A percentile compares a stretch with the other conserved stretches of the same genome.
Evolutionary conservation across 176 grass and related monocot genomes (phyloP).

Genomic region (Zea mays): DNA sequence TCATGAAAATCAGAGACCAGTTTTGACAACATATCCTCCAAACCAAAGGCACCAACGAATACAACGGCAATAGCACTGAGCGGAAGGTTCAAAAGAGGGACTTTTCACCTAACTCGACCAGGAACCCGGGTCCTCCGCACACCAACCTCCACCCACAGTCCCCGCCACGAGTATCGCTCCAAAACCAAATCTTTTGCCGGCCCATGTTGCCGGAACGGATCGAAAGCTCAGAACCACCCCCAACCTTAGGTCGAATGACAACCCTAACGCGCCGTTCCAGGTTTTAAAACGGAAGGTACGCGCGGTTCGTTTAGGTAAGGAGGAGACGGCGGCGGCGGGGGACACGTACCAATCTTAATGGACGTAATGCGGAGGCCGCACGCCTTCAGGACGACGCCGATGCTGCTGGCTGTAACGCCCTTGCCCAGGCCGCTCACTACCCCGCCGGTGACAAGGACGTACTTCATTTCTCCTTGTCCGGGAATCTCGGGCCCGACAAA

Average conservation of each 20-base stretch:
- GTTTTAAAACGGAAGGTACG: neutral
- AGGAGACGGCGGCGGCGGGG: constrained; percentile 25
- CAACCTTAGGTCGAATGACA: neutral
- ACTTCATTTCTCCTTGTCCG: constrained; percentile 54
- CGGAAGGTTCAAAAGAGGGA: constrained; percentile 42
- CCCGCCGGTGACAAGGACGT: constrained; percentile 71
- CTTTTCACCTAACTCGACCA: constrained; percentile 48
- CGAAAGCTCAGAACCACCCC: constrained; percentile 19
- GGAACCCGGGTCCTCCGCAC: constrained; percentile 26
- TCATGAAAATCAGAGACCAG: constrained; percentile 33
- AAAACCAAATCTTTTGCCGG: constrained; percentile 35
- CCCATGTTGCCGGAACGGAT: constrained; percentile 34
- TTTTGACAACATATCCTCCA: constrained; percentile 8
- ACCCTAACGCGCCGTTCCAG: constrained; percentile 1
- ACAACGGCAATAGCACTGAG: constrained; percentile 2
- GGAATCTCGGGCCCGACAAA: constrained; percentile 13
- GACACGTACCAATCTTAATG: constrained; percentile 63
- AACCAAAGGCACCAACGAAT: constrained; percentile 22
- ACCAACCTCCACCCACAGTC: constrained; percentile 37
- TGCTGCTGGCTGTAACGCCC: constrained; percentile 70
- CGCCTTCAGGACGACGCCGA: constrained; percentile 66
- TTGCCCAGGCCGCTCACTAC: constrained; percentile 67
- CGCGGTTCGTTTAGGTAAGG: neutral
- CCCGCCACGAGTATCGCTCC: constrained; percentile 39
- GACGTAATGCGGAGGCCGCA: constrained; percentile 74